A percentile compares a stretch with the other conserved stretches of the same genome.
phyloP scores from a whole-genome alignment of 805 yeast species.

The Lipomyces orientalis region DNA sequence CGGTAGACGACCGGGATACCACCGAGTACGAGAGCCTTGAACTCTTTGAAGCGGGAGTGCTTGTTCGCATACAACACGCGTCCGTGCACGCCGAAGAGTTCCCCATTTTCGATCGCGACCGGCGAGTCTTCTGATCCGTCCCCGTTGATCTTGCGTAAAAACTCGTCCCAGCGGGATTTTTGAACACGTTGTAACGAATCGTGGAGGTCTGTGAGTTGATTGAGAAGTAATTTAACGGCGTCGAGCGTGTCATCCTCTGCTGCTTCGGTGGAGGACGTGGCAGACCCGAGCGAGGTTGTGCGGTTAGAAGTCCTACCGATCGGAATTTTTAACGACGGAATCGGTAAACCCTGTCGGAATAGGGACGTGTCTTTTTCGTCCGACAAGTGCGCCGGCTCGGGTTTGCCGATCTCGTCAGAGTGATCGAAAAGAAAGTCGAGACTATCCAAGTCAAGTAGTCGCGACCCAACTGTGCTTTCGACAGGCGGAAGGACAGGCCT shows the following conservation, averaged over 20 bases:
- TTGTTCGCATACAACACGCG: conserved; percentile 43
- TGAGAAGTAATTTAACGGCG: conserved; percentile 44
- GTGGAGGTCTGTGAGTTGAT: conserved; percentile 52
- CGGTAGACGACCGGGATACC: conserved; percentile 60
- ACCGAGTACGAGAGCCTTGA: conserved; percentile 48
- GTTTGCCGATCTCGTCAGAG: conserved; percentile 12
- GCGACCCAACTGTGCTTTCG: conserved; percentile 23
- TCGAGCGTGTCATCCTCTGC: conserved; percentile 18
- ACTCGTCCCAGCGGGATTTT: conserved; percentile 54
- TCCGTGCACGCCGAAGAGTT: conserved; percentile 52
- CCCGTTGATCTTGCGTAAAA: conserved; percentile 47
- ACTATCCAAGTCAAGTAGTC: conserved; percentile 31
- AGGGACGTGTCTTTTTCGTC: neutral
- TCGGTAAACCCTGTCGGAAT: conserved; percentile 1
- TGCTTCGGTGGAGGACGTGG: neutral
- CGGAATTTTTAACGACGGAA: neutral
- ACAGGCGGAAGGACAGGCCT: conserved; percentile 32
- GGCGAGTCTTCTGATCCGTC: conserved; percentile 40
- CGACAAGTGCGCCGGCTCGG: conserved; percentile 28
- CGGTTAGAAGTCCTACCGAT: neutral
- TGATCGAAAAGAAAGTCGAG: conserved; percentile 29
- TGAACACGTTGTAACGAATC: conserved; percentile 51
- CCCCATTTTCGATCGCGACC: conserved; percentile 42
- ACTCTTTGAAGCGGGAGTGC: conserved; percentile 42
- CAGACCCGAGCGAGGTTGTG: neutral